phyloP scores from a whole-genome alignment of 345 rosid species.

The Zanthoxylum bungeanum region DNA sequence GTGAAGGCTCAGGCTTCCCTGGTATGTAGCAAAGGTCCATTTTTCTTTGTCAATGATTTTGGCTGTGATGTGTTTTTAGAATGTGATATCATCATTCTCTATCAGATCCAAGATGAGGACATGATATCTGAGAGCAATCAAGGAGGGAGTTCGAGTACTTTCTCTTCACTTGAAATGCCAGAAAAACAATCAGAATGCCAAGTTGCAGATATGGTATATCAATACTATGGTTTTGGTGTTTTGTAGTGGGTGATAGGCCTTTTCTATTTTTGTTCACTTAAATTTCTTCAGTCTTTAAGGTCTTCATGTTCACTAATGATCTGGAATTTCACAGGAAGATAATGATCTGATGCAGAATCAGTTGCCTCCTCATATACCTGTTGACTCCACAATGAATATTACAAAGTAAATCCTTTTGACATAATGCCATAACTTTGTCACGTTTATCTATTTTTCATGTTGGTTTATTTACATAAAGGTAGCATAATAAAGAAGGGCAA shows the following conservation, averaged over 20 bases:
- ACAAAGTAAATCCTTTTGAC: constrained; percentile 40
- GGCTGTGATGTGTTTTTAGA: not conserved
- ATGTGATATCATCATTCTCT: constrained; percentile 14
- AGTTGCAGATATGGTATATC: constrained; percentile 39
- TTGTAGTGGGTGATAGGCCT: constrained; percentile 8
- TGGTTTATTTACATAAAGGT: not conserved
- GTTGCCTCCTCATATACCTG: constrained; percentile 25
- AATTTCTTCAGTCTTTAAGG: not conserved
- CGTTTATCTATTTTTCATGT: not conserved
- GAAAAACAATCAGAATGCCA: constrained; percentile 47
- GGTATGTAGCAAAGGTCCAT: constrained; percentile 48
- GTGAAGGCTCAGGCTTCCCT: constrained; percentile 97
- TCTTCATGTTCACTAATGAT: constrained; percentile 19
- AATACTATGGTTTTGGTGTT: constrained; percentile 8
- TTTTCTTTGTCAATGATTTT: not conserved
- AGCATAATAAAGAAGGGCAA: not conserved
- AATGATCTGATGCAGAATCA: constrained; percentile 33
- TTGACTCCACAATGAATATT: constrained; percentile 35
- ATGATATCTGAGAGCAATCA: constrained; percentile 41
- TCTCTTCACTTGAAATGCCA: constrained; percentile 44
- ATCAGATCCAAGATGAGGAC: constrained; percentile 92
- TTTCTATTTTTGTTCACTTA: constrained; percentile 8
- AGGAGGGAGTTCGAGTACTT: constrained; percentile 52
- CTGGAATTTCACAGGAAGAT: constrained; percentile 51
- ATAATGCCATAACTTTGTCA: not conserved